A percentile compares a stretch with the other conserved stretches of the same genome.
phyloP scores from a whole-genome alignment of 78 protist genomes.

The Dictyostelium purpureum region DNA sequence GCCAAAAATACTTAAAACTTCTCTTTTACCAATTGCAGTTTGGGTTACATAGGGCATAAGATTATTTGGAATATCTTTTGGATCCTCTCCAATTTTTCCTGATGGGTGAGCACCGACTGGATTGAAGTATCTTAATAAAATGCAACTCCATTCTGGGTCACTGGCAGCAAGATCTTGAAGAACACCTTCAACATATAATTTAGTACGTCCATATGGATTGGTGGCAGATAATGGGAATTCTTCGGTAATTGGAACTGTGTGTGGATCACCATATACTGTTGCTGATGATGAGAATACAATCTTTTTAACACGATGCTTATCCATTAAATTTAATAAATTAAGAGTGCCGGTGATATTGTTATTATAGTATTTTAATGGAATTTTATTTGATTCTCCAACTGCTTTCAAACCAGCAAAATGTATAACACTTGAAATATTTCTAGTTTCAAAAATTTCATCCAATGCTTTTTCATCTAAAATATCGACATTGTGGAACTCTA shows the following conservation, averaged over 20 bases:
- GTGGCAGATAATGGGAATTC: constrained; percentile 86
- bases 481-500: constrained; percentile 80
- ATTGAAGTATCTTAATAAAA: constrained; percentile 97
- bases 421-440: constrained; percentile 76
- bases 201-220: constrained; percentile 98
- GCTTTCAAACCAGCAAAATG: constrained; percentile 97
- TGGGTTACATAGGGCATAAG: constrained; percentile 96
- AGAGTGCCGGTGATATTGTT: constrained; percentile 94
- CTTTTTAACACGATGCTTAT: constrained; percentile 43
- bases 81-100: constrained; percentile 99
- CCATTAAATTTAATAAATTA: constrained; percentile 89
- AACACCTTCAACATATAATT: constrained; percentile 95
- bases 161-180: constrained; percentile 65
- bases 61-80: constrained; percentile 94
- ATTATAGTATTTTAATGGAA: constrained; percentile 95
- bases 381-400: constrained; percentile 94
- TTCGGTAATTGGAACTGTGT: constrained; percentile 87
- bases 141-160: constrained; percentile 77
- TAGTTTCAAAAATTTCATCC: constrained; percentile 58
- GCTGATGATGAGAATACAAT: constrained; percentile 98
- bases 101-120: constrained; percentile 98
- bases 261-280: constrained; percentile 96
- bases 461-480: constrained; percentile 76
- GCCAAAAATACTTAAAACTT: constrained; percentile 94
- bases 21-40: constrained; percentile 95